A percentile compares a stretch with the other conserved stretches of the same genome.
phyloP scores from a whole-genome alignment of 129 eudicot genomes.

The Silybum marianum region DNA sequence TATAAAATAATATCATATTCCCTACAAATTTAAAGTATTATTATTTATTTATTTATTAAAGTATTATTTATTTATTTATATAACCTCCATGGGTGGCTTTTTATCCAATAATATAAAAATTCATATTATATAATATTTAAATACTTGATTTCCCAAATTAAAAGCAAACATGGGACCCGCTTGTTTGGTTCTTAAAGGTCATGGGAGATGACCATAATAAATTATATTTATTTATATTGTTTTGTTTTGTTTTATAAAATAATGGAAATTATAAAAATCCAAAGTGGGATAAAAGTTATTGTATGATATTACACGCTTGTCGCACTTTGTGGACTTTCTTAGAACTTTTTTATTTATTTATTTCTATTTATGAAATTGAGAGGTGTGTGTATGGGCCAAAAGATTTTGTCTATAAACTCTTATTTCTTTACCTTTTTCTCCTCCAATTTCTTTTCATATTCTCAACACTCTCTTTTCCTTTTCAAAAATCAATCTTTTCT shows the following conservation, averaged over 20 bases:
- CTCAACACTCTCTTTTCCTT: slow-evolving; percentile 5
- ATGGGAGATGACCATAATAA: slow-evolving; percentile 35
- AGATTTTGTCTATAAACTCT: slow-evolving; percentile 22
- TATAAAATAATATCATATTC: slow-evolving; percentile 35
- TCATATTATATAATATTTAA: slow-evolving; percentile 23
- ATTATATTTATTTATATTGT: slow-evolving; percentile 18
- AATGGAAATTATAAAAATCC: slow-evolving; percentile 8
- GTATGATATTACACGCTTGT: slow-evolving; percentile 69
- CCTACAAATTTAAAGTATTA: slow-evolving; percentile 21
- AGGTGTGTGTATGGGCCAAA: slow-evolving; percentile 21
- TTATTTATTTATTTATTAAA: background rate
- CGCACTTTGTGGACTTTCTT: slow-evolving; percentile 60
- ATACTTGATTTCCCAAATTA: slow-evolving; percentile 30
- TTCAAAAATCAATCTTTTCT: background rate
- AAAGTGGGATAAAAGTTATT: slow-evolving; percentile 47
- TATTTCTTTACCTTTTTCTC: slow-evolving; percentile 17
- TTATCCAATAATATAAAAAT: slow-evolving; percentile 36
- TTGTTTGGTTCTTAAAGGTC: slow-evolving; percentile 34
- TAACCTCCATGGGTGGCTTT: slow-evolving; percentile 32
- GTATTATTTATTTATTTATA: background rate
- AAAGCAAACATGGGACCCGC: slow-evolving; percentile 51
- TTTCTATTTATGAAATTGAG: slow-evolving; percentile 4
- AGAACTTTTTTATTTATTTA: slow-evolving; percentile 14
- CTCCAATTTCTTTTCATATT: slow-evolving; percentile 10
- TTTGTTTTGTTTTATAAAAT: background rate